phyloP scores from a whole-genome alignment of 768 basidiomycete genomes.

The Exsudoporus frostii region DNA sequence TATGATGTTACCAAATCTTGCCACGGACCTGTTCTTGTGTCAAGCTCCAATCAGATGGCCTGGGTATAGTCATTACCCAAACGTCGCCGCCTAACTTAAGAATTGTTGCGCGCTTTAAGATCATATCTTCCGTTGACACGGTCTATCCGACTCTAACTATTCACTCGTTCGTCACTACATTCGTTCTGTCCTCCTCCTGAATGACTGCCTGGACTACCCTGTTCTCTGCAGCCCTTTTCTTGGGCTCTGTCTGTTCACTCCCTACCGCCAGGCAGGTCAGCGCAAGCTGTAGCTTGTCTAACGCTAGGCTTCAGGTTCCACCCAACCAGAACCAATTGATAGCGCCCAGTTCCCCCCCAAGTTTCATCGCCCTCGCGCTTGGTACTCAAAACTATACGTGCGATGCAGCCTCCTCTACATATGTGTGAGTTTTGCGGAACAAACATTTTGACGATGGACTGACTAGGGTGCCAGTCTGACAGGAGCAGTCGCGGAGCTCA shows the following conservation, averaged over 20 bases:
- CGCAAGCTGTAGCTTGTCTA: background rate
- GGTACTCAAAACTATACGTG: slow-evolving; percentile 60
- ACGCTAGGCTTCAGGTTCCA: slow-evolving; percentile 19
- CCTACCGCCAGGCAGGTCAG: background rate
- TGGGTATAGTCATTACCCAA: too few relatives aligned
- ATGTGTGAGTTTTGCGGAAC: slow-evolving; percentile 35
- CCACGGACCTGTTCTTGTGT: too few relatives aligned
- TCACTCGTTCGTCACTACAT: background rate
- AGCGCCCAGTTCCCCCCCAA: slow-evolving; percentile 34
- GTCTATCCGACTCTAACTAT: background rate
- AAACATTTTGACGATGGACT: background rate
- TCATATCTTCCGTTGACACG: background rate
- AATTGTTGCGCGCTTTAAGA: background rate
- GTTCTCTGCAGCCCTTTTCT: background rate
- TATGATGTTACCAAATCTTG: too few relatives aligned
- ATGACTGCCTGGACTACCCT: background rate
- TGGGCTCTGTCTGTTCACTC: background rate
- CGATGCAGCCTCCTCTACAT: slow-evolving; percentile 34
- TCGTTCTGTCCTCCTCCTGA: background rate
- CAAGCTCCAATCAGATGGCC: too few relatives aligned
- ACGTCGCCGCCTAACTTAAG: background rate
- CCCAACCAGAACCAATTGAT: slow-evolving; percentile 33
- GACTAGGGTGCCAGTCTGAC: slow-evolving; percentile 31
- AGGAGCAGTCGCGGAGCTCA: slow-evolving; percentile 46
- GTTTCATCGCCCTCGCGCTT: slow-evolving; percentile 45